A percentile compares a stretch with the other conserved stretches of the same genome.
phyloP scores from a whole-genome alignment of 495 filamentous ascomycete species.

The Amniculicola lignicola region DNA sequence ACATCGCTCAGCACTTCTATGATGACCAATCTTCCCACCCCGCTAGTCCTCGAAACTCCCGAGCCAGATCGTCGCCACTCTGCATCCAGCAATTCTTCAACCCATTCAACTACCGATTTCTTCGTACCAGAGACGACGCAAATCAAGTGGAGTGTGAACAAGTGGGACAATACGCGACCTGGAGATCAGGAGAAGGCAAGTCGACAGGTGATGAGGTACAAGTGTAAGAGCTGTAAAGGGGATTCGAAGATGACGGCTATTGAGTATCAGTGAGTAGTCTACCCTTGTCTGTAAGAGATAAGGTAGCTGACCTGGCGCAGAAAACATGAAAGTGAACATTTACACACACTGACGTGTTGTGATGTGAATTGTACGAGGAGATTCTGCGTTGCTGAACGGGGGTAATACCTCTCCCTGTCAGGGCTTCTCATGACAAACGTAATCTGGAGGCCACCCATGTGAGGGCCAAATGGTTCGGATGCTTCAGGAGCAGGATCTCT shows the following conservation, averaged over 20 bases:
- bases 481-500: too few relatives aligned
- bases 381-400: neutral
- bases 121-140: conserved; percentile 13
- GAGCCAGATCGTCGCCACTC: neutral
- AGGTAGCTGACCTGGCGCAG: too few relatives aligned
- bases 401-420: too few relatives aligned
- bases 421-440: too few relatives aligned
- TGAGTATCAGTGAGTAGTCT: too few relatives aligned
- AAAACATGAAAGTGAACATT: conserved; percentile 1
- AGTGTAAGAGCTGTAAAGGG: conserved; percentile 3
- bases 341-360: neutral
- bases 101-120: neutral
- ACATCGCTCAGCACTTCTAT: neutral
- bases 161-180: neutral
- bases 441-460: too few relatives aligned
- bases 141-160: conserved; percentile 4
- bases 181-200: conserved; percentile 2
- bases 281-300: too few relatives aligned
- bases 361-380: neutral
- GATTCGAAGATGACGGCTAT: conserved; percentile 5
- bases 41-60: neutral
- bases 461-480: too few relatives aligned
- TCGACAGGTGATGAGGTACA: neutral
- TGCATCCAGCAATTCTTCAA: neutral
- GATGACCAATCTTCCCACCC: neutral